These are phyloP conservation scores for Acacia pycnantha DNA, from an alignment of 331 rosid genomes.

Conservation along the genomic window DNA sequence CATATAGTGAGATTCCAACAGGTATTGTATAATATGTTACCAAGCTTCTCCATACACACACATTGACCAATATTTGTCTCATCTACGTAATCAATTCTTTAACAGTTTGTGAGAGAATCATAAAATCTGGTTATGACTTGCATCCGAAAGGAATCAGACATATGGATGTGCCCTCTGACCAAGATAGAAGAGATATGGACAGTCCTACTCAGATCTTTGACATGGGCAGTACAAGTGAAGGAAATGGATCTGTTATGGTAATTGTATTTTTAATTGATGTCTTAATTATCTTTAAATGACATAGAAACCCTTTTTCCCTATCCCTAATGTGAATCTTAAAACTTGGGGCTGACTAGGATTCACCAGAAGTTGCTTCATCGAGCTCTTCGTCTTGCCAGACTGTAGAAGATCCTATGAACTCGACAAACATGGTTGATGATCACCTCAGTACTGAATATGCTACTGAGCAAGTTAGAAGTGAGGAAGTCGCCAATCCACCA, in stretches of 20 bases:
- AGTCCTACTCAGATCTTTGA: conserved; percentile 22
- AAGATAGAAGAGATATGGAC: conserved; percentile 12
- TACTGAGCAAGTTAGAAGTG: conserved; percentile 27
- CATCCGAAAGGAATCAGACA: conserved; percentile 24
- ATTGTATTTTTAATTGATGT: conserved; percentile 13
- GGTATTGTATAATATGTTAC: conserved; percentile 41
- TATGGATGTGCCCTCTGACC: conserved; percentile 28
- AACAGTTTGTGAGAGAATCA: conserved; percentile 29
- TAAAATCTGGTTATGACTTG: conserved; percentile 18
- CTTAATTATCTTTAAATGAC: conserved; percentile 9
- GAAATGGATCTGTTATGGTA: conserved; percentile 43
- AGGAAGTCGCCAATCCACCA: conserved; percentile 33
- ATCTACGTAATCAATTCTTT: conserved; percentile 15
- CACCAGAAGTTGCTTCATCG: conserved; percentile 36
- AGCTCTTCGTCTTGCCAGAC: conserved; percentile 32
- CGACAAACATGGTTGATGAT: conserved; percentile 31
- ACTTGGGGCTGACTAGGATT: conserved; percentile 37
- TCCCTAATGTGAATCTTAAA: conserved; percentile 22
- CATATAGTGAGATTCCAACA: conserved; percentile 30
- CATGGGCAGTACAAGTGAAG: conserved; percentile 1
- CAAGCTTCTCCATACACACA: conserved; percentile 14
- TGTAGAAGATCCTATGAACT: conserved; percentile 29
- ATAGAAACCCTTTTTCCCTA: background rate
- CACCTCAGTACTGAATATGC: conserved; percentile 33
- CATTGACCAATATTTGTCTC: conserved; percentile 11